Percentiles rank a stretch among this genome's conserved stretches.
Conservation (phyloP, 768 basidiomycete genomes). For the Neoboletus magnificus region DNA sequence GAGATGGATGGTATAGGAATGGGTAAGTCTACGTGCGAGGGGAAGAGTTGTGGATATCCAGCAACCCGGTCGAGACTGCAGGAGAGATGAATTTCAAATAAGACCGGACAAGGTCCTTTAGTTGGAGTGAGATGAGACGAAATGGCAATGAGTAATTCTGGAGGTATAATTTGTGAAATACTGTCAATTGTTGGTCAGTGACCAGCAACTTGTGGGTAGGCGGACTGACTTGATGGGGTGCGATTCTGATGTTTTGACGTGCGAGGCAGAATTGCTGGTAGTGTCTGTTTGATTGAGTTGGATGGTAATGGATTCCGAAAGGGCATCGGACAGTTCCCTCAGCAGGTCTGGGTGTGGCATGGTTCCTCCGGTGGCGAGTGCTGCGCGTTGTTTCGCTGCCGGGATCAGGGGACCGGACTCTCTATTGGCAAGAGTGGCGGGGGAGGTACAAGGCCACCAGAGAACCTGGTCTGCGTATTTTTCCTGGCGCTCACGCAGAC, state of each 20-base stretch:
- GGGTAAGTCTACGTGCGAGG: conserved; percentile 39
- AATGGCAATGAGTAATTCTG: conserved; percentile 43
- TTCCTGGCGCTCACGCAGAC: conserved; percentile 52
- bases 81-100: conserved; percentile 36
- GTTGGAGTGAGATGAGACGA: conserved; percentile 33
- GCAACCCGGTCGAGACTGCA: conserved; percentile 32
- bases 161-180: conserved; percentile 56
- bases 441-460: conserved; percentile 47
- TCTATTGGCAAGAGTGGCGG: background rate
- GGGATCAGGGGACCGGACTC: conserved; percentile 16
- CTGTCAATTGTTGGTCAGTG: conserved; percentile 26
- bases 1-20: conserved; percentile 15
- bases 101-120: conserved; percentile 22
- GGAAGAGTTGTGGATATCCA: conserved; percentile 43
- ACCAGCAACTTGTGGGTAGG: background rate
- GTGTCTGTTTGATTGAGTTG: background rate
- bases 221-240: conserved; percentile 80
- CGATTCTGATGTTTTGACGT: conserved; percentile 67
- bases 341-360: conserved; percentile 34
- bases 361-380: conserved; percentile 17
- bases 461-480: conserved; percentile 33
- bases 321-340: conserved; percentile 52
- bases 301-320: conserved; percentile 41
- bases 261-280: background rate
- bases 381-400: conserved; percentile 21